Base-by-base conservation (phyloP, 1,284 basidiomycete genomes). In the Tetrapyrgos nigripes region DNA sequence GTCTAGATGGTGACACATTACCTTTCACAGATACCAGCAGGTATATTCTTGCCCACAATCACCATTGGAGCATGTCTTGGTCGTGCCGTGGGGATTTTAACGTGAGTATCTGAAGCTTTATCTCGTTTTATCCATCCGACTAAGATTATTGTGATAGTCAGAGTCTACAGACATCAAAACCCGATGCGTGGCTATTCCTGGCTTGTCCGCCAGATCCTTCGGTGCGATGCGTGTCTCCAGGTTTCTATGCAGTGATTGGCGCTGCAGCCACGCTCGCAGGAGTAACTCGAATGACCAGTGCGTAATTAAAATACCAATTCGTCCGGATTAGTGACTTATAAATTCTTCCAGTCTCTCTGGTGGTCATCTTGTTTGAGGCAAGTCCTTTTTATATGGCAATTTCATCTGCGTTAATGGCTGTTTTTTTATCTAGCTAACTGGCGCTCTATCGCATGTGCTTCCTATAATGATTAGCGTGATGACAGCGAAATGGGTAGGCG, bases 161-260 rank as follows among this genome's bases (percentile, higher is more conserved):
- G 78, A 84, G 81, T 2, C 64, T 88, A 50, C 83, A 90, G 60
- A 81, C 83, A 33, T 76, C 84, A 14, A 83, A 87, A 65, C 85
- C 88, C 8, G 78, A 71, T 5, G 83, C 87, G 2, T 89, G 86
- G 86, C 78, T 89, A 31, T 91, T 91, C 69, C 73, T 83, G 11
- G 81, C 86, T 0, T 91, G 89, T 68, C 87, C 88, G 10, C 86
- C 88, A 0, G 89, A 91, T 66, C 84, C 84, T 0, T 83, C 85
- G 14, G 79, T 85, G 23, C 77, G 80, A 48, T 92, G 90, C 66
- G 85, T 94, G 47, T 90, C 86, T 4, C 91, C 92, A 2, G 89
- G 90, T 29, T 92, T 93, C 65, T 94, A 94, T 67, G 89, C 92
- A 14, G 89, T 93, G 23, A 87, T 94, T 35, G 92, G 92, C 1